Conservation (phyloP, 1,139 yeast genomes). For the Candida dubliniensis region DNA sequence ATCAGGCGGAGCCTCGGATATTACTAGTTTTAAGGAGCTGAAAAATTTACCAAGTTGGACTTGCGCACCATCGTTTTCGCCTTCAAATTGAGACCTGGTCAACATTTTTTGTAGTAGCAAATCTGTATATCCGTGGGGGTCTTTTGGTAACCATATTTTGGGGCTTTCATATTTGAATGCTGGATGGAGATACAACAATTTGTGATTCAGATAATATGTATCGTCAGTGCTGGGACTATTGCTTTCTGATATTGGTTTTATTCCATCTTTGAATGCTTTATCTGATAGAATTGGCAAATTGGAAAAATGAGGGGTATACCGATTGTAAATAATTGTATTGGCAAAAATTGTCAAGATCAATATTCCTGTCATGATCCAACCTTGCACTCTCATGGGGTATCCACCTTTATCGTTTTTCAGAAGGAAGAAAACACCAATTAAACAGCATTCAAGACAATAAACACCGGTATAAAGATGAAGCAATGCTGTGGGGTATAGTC, state of each 20-base stretch:
- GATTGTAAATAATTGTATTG: slow-evolving; percentile 31
- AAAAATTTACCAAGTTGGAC: slow-evolving; percentile 19
- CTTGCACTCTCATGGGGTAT: slow-evolving; percentile 37
- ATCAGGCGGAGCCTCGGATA: slow-evolving; percentile 41
- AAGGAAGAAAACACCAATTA: slow-evolving; percentile 71
- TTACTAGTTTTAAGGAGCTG: slow-evolving; percentile 17
- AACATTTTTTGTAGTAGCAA: slow-evolving; percentile 15
- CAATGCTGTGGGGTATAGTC: slow-evolving; percentile 69
- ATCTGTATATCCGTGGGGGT: slow-evolving; percentile 20
- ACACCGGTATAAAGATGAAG: slow-evolving; percentile 76
- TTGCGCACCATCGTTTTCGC: slow-evolving; percentile 31
- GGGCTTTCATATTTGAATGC: slow-evolving; percentile 35
- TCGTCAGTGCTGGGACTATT: slow-evolving; percentile 3
- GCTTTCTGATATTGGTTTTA: not conserved
- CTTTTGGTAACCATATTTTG: slow-evolving; percentile 36
- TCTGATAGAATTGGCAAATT: slow-evolving; percentile 31
- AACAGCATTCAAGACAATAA: slow-evolving; percentile 74
- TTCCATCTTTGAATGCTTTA: slow-evolving; percentile 10
- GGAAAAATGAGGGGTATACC: slow-evolving; percentile 29
- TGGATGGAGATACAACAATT: slow-evolving; percentile 33
- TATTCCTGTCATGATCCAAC: slow-evolving; percentile 46
- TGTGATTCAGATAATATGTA: slow-evolving; percentile 19
- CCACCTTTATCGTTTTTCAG: slow-evolving; percentile 47
- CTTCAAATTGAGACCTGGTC: slow-evolving; percentile 17
- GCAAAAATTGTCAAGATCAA: slow-evolving; percentile 37